Evolutionary conservation across 139 green algal genomes (phyloP), one percentile per base, ranked within the genome.

Genomic region (Picochlorum sp.): DNA sequence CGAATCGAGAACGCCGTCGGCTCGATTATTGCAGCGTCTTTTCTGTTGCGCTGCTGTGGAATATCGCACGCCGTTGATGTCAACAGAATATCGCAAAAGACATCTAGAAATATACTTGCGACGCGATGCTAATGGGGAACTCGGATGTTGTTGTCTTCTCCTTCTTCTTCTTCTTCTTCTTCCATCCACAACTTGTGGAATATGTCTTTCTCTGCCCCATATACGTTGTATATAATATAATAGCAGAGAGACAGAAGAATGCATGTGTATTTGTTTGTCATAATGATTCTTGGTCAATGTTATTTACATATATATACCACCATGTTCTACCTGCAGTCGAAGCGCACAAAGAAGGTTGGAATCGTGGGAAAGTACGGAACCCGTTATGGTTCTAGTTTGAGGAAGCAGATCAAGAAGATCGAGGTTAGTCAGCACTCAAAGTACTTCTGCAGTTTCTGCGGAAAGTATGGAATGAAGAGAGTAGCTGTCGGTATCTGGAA

Each of bases 321-420:
- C 41, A 18, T 18, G 20, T 56, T 49, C 51, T 66, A 21, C 9
- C 56, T 73, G 72, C 72, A 78, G 90, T 84, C 93, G 56, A 98
- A 98, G 87, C 89, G 94, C 69, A 99, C 94, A 7, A 98, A 98
- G 87, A 99, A 99, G 91, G 94, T 96, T 47, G 94, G 94, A 38
- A 99, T 99, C 68, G 84, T 95, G 58, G 94, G 94, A 75, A 99
- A 99, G 88, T 99, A 98, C 76, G 94, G 94, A 56, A 99, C 94
- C 49, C 85, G 94, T 63, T 99, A 99, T 82, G 94, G 94, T 72
- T 85, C 91, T 56, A 90, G 76, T 69, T 78, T 98, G 69, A 82
- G 91, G 64, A 97, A 97, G 94, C 86, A 95, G 75, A 92, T 98
- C 71, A 99, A 98, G 85, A 99, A 99, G 89, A 96, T 96, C 72